These are phyloP conservation scores for Pleurotus tuber-regium DNA, from an alignment of 768 basidiomycete genomes.

Conservation along the genomic window DNA sequence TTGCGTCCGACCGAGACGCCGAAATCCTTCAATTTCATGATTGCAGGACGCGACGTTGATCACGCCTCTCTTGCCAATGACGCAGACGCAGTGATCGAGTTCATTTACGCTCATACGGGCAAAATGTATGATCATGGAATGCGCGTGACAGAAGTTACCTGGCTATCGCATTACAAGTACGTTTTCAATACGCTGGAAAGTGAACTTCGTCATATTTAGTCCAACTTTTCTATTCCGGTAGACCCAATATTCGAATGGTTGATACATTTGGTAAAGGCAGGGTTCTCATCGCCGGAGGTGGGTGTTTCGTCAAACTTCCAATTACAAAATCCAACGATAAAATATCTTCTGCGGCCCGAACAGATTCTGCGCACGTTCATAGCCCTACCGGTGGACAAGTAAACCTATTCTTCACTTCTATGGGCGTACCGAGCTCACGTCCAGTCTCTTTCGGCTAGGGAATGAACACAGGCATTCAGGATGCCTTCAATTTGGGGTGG, in stretches of 20 bases:
- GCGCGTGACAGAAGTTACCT: conserved; percentile 24
- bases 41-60: conserved; percentile 7
- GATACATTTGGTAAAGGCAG: conserved; percentile 14
- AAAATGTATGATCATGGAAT: conserved; percentile 22
- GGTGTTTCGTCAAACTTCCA: neutral
- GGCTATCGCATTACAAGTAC: conserved; percentile 27
- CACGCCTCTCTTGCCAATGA: neutral
- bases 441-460: conserved; percentile 18
- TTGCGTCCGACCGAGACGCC: conserved; percentile 11
- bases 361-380: conserved; percentile 32
- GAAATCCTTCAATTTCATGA: conserved; percentile 8
- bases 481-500: conserved; percentile 32
- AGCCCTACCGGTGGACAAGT: conserved; percentile 23
- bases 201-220: neutral
- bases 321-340: neutral
- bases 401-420: neutral
- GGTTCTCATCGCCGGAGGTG: conserved; percentile 22
- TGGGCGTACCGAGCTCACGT: neutral
- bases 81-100: conserved; percentile 5
- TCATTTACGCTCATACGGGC: conserved; percentile 12
- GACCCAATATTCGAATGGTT: conserved; percentile 20
- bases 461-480: conserved; percentile 30
- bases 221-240: neutral
- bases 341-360: neutral
- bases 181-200: too few relatives aligned